Percentiles rank a stretch among this genome's conserved stretches.
phyloP scores from a whole-genome alignment of 83 land plant species.

The Larix sibirica region DNA sequence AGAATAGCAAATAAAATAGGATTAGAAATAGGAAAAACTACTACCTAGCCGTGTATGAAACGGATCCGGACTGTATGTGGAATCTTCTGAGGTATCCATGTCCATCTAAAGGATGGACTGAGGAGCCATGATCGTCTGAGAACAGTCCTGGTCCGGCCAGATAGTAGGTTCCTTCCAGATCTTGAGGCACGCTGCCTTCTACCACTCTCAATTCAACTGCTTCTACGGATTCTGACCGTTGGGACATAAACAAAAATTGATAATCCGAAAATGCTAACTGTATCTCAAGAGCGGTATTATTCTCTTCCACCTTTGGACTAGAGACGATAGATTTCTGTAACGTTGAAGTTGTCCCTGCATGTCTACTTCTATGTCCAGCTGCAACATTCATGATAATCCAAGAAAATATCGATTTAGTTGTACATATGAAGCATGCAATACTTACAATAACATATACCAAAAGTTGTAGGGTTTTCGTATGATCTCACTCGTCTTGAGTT shows the following conservation, averaged over 20 bases:
- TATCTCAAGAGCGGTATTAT: neutral
- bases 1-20: no score
- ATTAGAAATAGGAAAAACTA: neutral
- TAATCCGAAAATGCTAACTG: conserved; percentile 73
- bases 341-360: no score
- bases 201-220: conserved; percentile 40
- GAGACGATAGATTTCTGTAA: neutral
- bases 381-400: no score
- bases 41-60: conserved; percentile 32
- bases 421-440: no score
- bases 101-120: conserved; percentile 83
- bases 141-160: conserved; percentile 75
- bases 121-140: conserved; percentile 77
- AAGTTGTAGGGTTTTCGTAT: no score
- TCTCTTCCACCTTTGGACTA: conserved; percentile 1
- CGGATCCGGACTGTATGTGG: conserved; percentile 4
- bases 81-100: conserved; percentile 86
- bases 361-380: no score
- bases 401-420: no score
- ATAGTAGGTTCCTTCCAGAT: conserved; percentile 76
- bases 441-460: no score
- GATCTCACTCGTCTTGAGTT: no score
- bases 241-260: conserved; percentile 66
- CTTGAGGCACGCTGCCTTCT: conserved; percentile 56
- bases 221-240: conserved; percentile 44